A percentile compares a stretch with the other conserved stretches of the same genome.
phyloP scores from a whole-genome alignment of 2,329 filamentous ascomycete species.

The Epichloe scottii region DNA sequence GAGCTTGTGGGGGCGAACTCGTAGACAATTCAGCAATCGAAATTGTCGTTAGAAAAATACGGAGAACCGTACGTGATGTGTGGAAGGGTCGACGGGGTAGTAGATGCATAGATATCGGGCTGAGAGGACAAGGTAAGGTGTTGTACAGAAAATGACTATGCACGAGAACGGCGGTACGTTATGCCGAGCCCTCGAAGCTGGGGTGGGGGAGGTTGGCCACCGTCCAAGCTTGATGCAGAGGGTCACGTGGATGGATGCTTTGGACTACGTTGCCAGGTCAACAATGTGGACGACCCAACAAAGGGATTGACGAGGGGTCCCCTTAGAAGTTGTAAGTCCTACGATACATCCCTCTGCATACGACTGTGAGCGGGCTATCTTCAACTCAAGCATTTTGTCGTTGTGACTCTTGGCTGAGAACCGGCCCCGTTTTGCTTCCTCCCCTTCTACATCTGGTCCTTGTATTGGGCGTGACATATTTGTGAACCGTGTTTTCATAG shows the following conservation, averaged over 20 bases:
- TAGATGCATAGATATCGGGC: conserved; percentile 17
- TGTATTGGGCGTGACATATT: neutral
- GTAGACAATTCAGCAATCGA: conserved; percentile 13
- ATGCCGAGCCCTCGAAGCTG: conserved; percentile 13
- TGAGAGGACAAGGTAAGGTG: conserved; percentile 17
- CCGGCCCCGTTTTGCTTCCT: neutral
- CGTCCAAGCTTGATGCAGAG: neutral
- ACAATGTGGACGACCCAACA: conserved; percentile 5
- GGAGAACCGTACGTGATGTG: conserved; percentile 2
- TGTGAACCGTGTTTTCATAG: neutral
- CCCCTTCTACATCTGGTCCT: neutral
- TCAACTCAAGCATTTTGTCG: neutral
- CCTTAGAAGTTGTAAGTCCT: neutral
- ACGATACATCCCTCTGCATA: neutral
- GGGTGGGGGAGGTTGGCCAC: neutral
- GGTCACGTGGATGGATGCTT: conserved; percentile 14
- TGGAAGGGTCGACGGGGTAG: neutral
- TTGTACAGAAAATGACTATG: conserved; percentile 19
- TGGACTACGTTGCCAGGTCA: conserved; percentile 9
- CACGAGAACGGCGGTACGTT: conserved; percentile 16
- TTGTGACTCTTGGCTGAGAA: neutral
- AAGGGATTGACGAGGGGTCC: conserved; percentile 1
- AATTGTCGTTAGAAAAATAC: neutral
- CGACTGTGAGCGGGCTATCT: neutral
- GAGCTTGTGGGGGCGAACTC: conserved; percentile 12